These are phyloP conservation scores for Athelia sp. DNA, from an alignment of 1,284 basidiomycete genomes.

Conservation along the genomic window DNA sequence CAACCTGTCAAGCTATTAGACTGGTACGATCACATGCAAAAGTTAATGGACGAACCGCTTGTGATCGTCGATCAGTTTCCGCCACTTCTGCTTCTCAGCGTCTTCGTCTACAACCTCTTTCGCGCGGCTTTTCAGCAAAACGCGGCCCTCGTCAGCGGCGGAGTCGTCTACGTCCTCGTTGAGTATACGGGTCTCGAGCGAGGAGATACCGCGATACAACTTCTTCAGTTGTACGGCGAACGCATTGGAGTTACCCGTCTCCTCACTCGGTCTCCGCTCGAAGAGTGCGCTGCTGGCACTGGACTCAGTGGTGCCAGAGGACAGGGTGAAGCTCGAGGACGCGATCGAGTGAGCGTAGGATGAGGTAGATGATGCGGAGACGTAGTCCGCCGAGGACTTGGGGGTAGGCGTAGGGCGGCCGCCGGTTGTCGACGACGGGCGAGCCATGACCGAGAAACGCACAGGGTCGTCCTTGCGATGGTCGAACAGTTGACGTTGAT, in stretches of 20 bases:
- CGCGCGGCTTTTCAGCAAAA: constrained; percentile 34
- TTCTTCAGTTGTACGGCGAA: constrained; percentile 76
- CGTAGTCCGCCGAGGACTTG: constrained; percentile 60
- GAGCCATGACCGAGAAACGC: constrained; percentile 62
- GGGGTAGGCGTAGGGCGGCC: constrained; percentile 42
- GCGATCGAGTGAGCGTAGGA: constrained; percentile 70
- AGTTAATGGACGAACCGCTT: constrained; percentile 48
- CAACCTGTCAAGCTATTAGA: constrained; percentile 44
- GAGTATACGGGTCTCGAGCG: constrained; percentile 69
- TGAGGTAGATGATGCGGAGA: constrained; percentile 72
- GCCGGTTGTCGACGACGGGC: constrained; percentile 30
- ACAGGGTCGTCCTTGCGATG: constrained; percentile 82
- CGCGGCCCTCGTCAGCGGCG: constrained; percentile 41
- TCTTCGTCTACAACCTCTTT: constrained; percentile 40
- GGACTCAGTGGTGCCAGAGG: constrained; percentile 65
- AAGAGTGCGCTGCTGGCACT: constrained; percentile 70
- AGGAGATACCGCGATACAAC: constrained; percentile 72
- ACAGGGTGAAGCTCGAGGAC: constrained; percentile 72
- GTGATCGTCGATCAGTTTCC: constrained; percentile 60
- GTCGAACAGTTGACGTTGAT: constrained; percentile 70
- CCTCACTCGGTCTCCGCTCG: constrained; percentile 42
- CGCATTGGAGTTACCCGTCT: constrained; percentile 54
- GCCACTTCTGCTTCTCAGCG: constrained; percentile 62
- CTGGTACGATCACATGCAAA: constrained; percentile 7
- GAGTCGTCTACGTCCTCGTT: constrained; percentile 52